Percentiles rank a stretch among this genome's conserved stretches.
phyloP scores from a whole-genome alignment of 176 grass and related monocot species.

The Cenchrus fungigraminus region DNA sequence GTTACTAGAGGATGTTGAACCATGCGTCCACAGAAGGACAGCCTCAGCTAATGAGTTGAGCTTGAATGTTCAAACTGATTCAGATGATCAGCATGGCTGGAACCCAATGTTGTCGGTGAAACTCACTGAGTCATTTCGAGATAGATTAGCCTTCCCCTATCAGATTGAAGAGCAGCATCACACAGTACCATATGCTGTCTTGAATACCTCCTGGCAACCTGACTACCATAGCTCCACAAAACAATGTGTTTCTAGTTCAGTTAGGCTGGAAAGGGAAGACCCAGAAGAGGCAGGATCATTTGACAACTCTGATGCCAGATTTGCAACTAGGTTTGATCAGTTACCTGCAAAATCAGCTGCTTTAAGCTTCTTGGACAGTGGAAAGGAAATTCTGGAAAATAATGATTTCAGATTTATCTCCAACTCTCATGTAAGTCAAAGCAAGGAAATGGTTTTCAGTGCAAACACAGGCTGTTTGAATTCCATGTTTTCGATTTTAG shows the following conservation, averaged over 20 bases:
- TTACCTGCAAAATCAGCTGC: constrained; percentile 34
- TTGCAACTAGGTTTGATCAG: constrained; percentile 37
- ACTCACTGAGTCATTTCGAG: constrained; percentile 26
- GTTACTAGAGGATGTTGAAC: constrained; percentile 48
- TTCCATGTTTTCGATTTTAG: constrained; percentile 45
- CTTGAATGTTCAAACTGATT: constrained; percentile 38
- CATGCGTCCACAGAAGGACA: background rate
- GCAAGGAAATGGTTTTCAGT: constrained; percentile 19
- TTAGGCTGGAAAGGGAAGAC: constrained; percentile 17
- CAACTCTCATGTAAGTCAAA: constrained; percentile 33
- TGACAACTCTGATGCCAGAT: constrained; percentile 25
- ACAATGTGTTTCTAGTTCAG: constrained; percentile 39
- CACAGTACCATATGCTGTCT: constrained; percentile 31
- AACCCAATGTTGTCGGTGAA: constrained; percentile 30
- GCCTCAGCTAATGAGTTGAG: constrained; percentile 38
- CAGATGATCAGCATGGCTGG: constrained; percentile 33
- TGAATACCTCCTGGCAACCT: constrained; percentile 43
- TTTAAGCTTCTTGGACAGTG: constrained; percentile 42
- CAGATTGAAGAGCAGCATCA: constrained; percentile 39
- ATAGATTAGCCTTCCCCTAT: constrained; percentile 30
- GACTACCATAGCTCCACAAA: constrained; percentile 24
- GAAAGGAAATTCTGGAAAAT: constrained; percentile 35
- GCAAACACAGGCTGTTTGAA: constrained; percentile 30
- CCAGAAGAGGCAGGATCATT: constrained; percentile 11
- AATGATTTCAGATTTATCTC: constrained; percentile 32